phyloP scores from a whole-genome alignment of 139 green algal genomes.

The Tetraselmis chui region DNA sequence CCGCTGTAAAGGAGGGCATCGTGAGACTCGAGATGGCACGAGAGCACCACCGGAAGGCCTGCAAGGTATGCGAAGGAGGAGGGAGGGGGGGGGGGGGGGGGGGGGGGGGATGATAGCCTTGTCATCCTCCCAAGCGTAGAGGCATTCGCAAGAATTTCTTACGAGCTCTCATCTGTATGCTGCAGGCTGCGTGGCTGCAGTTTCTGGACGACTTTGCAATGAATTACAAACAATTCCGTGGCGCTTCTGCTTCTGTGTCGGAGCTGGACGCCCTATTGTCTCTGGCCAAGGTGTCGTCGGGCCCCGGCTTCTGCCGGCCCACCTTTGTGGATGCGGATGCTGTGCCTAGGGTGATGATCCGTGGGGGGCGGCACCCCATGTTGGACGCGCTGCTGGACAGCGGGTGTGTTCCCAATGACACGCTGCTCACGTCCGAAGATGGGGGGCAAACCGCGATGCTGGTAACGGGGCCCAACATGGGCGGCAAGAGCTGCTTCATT shows the following conservation, averaged over 20 bases:
- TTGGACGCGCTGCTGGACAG: constrained; percentile 53
- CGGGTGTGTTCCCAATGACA: constrained; percentile 64
- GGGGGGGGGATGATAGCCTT: no score
- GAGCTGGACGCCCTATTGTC: constrained; percentile 67
- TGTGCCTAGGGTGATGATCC: constrained; percentile 41
- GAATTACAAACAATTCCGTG: constrained; percentile 42
- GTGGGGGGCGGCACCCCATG: constrained; percentile 62
- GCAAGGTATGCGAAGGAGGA: neutral
- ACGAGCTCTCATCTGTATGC: neutral
- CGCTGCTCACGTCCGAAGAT: neutral
- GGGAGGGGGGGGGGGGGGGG: no score
- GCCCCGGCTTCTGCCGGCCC: constrained; percentile 20
- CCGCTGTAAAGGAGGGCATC: constrained; percentile 41
- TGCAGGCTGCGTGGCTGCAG: constrained; percentile 41
- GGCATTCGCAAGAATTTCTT: no score
- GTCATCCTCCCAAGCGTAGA: no score
- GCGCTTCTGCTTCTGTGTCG: constrained; percentile 53
- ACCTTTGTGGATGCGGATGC: constrained; percentile 22
- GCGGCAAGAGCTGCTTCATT: constrained; percentile 72
- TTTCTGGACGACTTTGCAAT: constrained; percentile 40
- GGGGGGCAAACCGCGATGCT: constrained; percentile 22
- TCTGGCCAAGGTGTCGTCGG: constrained; percentile 35
- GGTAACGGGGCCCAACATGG: constrained; percentile 90
- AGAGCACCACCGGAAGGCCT: constrained; percentile 32
- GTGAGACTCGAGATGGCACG: constrained; percentile 38